Conservation (phyloP, 164 flowering plant genomes). For the Vitis labrusca region DNA sequence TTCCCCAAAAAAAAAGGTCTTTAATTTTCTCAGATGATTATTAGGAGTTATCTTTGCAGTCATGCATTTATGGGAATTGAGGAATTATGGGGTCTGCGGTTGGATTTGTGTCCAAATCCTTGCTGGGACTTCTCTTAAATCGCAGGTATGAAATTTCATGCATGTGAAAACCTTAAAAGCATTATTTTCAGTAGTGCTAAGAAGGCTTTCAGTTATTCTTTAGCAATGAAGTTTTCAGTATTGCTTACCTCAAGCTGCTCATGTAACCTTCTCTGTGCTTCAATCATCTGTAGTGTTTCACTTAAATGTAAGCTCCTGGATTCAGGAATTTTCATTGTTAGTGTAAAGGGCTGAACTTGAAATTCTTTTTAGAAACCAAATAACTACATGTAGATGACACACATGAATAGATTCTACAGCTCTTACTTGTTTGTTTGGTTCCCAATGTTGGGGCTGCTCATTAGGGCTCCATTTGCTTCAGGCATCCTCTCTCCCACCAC, state of each 20-base stretch:
- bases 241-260: slow-evolving; percentile 88
- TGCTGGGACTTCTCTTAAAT: too few species aligned
- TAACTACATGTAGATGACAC: not conserved
- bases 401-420: not conserved
- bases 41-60: too few species aligned
- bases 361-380: too few species aligned
- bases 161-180: too few species aligned
- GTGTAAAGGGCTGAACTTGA: not conserved
- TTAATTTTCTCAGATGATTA: not conserved
- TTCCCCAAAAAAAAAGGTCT: too few species aligned
- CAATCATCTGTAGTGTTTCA: slow-evolving; percentile 91
- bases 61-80: too few species aligned
- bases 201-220: not conserved
- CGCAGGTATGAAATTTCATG: too few species aligned
- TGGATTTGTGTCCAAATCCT: too few species aligned
- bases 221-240: not conserved
- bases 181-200: not conserved
- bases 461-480: slow-evolving; percentile 47
- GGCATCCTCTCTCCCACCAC: slow-evolving; percentile 47
- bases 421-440: slow-evolving; percentile 70
- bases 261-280: slow-evolving; percentile 88
- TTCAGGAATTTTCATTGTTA: slow-evolving; percentile 17
- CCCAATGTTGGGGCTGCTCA: slow-evolving; percentile 42
- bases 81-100: too few species aligned
- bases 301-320: slow-evolving; percentile 66